Base-by-base conservation (phyloP, 352 stramenopile genomes). In the Phytophthora syringae region DNA sequence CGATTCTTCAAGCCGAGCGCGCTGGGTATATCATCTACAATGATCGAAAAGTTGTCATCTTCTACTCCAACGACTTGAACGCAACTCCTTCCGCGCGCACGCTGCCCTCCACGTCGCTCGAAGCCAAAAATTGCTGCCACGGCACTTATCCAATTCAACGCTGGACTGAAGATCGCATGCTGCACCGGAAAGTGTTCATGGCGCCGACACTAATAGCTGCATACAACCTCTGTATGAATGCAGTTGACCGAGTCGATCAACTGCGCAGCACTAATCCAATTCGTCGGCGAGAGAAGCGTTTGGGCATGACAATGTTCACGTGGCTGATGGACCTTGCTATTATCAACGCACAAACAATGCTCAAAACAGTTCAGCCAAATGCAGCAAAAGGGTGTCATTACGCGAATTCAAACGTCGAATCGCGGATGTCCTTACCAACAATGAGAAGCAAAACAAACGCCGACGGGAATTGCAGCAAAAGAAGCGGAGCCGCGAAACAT, bases 11-110 rank as follows among this genome's bases (percentile, higher is more conserved):
- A 39, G 30, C 42, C 5, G 24, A 42, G 10, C 16, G 36, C 16
- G 18, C 49, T 22, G 62, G 48, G 2, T 61, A 60, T 25, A 61
- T 70, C 30, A n/a, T 66, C 10, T 65, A 47, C 50, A 71, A 62
- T 39, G 63, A 62, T 50, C n/a, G 42, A 22, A 62, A 66, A n/a
- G 62, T 70, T 7, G 62, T 65, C 3, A 39, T 62, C 1, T 52
- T 65, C 13, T 65, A 50, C 25, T 42, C 25, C 0, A 52, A 52
- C 24, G 52, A 52, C 52, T 45, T 60, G 39, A 27, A 27, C 10
- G 18, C 40, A 10, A 60, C 52, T 34, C 25, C 43, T 21, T 60
- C 52, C 21, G 18, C 42, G 20, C 25, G n/a, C 2, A 36, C 39
- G 15, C 15, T 59, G 18, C 27, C 24, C 15, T 39, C 32, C 7